A percentile compares a stretch with the other conserved stretches of the same genome.
phyloP scores from a whole-genome alignment of 73 alveolate genomes.

The Tetrahymena elliotti region DNA sequence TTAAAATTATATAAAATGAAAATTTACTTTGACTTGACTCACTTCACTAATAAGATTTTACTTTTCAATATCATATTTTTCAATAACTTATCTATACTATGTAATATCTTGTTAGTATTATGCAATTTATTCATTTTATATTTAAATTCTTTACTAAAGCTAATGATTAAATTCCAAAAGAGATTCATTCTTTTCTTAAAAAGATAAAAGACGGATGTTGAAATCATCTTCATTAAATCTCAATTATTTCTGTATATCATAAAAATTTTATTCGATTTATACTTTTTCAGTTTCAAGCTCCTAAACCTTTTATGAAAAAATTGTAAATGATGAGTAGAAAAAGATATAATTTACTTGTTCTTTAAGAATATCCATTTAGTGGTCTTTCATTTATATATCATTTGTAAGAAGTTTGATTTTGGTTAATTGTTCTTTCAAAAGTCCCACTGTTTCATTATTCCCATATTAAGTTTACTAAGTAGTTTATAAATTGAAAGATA shows the following conservation, averaged over 20 bases:
- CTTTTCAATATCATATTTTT: background rate
- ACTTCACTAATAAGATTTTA: background rate
- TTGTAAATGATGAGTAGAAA: background rate
- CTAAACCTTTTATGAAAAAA: background rate
- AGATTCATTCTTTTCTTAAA: background rate
- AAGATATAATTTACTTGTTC: background rate
- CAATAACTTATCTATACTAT: background rate
- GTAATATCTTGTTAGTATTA: background rate
- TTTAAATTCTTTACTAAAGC: background rate
- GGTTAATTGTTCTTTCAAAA: background rate
- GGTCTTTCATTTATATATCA: background rate
- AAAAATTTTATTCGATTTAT: background rate
- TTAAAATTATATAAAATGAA: background rate
- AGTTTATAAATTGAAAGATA: background rate
- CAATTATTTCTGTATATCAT: background rate
- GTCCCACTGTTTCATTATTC: background rate
- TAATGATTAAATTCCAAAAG: background rate
- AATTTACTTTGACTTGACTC: background rate
- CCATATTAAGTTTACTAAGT: background rate
- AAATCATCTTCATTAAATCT: background rate
- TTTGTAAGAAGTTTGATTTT: background rate
- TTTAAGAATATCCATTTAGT: background rate
- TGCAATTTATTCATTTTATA: background rate
- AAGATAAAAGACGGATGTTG: background rate
- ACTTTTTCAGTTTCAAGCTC: background rate